These are phyloP conservation scores for Chernovozyma sophiae-reginae DNA, from an alignment of 1,139 yeast genomes.

Conservation along the genomic window DNA sequence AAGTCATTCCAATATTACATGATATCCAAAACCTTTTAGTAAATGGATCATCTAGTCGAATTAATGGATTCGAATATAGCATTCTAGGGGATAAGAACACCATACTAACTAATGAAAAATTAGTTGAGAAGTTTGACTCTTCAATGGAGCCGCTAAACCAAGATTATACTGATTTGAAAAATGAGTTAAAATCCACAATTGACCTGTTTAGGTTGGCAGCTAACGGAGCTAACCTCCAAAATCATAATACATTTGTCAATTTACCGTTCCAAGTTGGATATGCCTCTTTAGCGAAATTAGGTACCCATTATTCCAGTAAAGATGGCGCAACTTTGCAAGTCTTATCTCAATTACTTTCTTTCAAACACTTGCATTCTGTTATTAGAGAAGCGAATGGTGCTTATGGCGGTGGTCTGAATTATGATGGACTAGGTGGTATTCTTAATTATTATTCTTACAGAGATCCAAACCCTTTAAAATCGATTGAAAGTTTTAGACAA, in stretches of 20 bases:
- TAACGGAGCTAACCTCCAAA: not conserved
- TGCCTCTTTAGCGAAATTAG: slow-evolving; percentile 64
- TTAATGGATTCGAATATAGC: slow-evolving; percentile 42
- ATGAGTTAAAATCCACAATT: slow-evolving; percentile 7
- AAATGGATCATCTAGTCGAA: slow-evolving; percentile 14
- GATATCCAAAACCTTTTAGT: slow-evolving; percentile 49
- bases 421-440: slow-evolving; percentile 77
- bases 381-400: slow-evolving; percentile 97
- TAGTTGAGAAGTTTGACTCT: slow-evolving; percentile 34
- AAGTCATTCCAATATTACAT: slow-evolving; percentile 61
- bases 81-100: slow-evolving; percentile 54
- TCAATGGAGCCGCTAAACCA: slow-evolving; percentile 7
- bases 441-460: slow-evolving; percentile 85
- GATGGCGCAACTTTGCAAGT: slow-evolving; percentile 89
- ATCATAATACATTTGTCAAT: slow-evolving; percentile 46
- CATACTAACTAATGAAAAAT: slow-evolving; percentile 37
- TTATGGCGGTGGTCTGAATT: slow-evolving; percentile 91
- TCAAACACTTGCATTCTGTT: slow-evolving; percentile 81
- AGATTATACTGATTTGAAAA: not conserved
- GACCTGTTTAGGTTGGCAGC: slow-evolving; percentile 5
- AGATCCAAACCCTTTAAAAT: slow-evolving; percentile 81
- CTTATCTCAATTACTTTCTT: slow-evolving; percentile 74
- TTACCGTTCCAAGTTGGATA: slow-evolving; percentile 91
- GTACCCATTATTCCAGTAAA: slow-evolving; percentile 60
- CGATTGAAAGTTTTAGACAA: slow-evolving; percentile 58